phyloP scores from a whole-genome alignment of 495 filamentous ascomycete species.

The Umbilicaria muhlenbergii region DNA sequence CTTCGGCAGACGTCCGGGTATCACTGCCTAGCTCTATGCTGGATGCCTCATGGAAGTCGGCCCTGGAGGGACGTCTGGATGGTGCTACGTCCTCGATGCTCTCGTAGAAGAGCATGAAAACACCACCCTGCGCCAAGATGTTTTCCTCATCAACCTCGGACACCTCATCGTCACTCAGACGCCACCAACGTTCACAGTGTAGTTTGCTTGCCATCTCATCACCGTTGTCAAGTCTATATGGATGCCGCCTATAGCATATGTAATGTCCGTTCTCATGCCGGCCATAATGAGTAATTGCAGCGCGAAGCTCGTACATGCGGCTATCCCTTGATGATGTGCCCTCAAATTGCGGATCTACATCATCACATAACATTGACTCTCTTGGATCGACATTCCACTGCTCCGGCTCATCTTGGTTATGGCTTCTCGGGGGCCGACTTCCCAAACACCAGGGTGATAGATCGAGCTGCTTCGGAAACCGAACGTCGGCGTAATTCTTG shows the following conservation, averaged over 20 bases:
- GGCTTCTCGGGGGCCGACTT: constrained; percentile 13
- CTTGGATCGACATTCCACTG: constrained; percentile 51
- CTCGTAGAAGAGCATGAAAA: constrained; percentile 97
- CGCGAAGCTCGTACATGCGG: constrained; percentile 66
- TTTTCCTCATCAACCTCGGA: constrained; percentile 51
- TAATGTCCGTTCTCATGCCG: constrained; percentile 94
- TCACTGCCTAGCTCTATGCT: not conserved
- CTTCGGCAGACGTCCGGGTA: not conserved
- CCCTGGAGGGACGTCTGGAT: not conserved
- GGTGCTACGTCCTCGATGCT: not conserved
- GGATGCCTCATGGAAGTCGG: not conserved
- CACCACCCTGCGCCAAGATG: constrained; percentile 66
- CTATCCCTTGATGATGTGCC: constrained; percentile 10
- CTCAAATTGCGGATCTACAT: constrained; percentile 19
- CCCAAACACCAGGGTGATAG: constrained; percentile 67
- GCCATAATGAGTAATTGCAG: constrained; percentile 79
- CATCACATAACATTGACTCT: constrained; percentile 49
- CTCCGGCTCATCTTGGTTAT: constrained; percentile 30
- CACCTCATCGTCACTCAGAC: constrained; percentile 75
- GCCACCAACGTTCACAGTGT: constrained; percentile 50
- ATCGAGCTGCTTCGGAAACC: constrained; percentile 58
- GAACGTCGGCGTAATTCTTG: constrained; percentile 70
- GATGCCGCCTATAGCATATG: constrained; percentile 66
- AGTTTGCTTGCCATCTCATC: constrained; percentile 21
- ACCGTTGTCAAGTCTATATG: constrained; percentile 22